Percentiles rank a stretch among this genome's conserved stretches.
These are phyloP conservation scores for Hypocreales sp. DNA, from an alignment of 2,329 filamentous ascomycete genomes.

Conservation along the genomic window DNA sequence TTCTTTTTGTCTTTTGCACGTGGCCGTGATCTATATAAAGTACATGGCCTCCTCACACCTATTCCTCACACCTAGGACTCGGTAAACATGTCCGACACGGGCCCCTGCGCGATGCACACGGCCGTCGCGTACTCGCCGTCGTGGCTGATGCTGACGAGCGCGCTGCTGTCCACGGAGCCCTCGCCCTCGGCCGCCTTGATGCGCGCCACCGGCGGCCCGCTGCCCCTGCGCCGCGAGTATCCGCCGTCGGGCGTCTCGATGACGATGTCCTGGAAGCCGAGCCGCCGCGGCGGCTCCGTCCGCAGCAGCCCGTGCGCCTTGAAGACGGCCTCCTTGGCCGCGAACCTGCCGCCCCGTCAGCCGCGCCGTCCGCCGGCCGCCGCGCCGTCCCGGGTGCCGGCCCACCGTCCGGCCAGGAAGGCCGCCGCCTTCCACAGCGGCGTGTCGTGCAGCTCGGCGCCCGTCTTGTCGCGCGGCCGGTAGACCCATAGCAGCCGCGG, in stretches of 20 bases:
- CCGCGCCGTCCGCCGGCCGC: no score
- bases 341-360: conserved; percentile 43
- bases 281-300: conserved; percentile 27
- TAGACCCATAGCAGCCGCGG: no score
- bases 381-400: no score
- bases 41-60: no score
- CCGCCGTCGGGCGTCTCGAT: conserved; percentile 19
- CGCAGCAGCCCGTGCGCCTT: conserved; percentile 49
- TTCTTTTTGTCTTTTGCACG: not conserved
- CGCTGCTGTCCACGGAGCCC: conserved; percentile 34
- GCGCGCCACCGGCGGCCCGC: conserved; percentile 28
- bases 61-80: no score
- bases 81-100: no score
- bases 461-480: conserved; percentile 1
- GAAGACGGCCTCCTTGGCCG: conserved; percentile 60
- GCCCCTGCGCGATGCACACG: no score
- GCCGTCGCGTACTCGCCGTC: conserved; percentile 71
- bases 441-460: conserved; percentile 5
- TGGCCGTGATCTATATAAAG: no score
- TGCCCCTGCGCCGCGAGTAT: conserved; percentile 12
- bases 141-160: conserved; percentile 70
- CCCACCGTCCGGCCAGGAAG: conserved; percentile 21
- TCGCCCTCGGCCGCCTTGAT: conserved; percentile 15
- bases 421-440: conserved; percentile 18
- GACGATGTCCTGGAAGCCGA: conserved; percentile 47